Evolutionary conservation across 805 yeast genomes (phyloP).

Genomic region (Kazachstania psychrophila): DNA sequence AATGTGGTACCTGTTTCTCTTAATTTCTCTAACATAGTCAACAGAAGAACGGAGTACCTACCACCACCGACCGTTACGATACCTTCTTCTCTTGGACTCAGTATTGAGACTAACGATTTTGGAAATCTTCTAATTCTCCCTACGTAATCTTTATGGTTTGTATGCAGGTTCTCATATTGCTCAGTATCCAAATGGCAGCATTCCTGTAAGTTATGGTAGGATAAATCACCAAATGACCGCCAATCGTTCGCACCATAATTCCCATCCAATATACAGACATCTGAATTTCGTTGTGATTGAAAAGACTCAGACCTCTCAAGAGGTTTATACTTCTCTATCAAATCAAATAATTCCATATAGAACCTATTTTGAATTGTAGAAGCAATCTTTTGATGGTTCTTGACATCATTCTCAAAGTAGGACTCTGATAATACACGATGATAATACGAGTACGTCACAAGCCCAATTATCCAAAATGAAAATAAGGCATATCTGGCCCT

Average conservation of each 20-base stretch:
- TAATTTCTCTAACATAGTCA: constrained; percentile 44
- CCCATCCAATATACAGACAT: constrained; percentile 12
- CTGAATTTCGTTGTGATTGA: constrained; percentile 1
- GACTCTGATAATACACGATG: too few species aligned
- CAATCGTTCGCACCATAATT: constrained; percentile 16
- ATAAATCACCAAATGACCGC: constrained; percentile 12
- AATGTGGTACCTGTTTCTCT: constrained; percentile 56
- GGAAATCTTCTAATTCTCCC: too few species aligned
- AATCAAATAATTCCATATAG: constrained; percentile 2
- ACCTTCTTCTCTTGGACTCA: constrained; percentile 34
- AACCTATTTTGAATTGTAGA: background rate
- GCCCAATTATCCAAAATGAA: too few species aligned
- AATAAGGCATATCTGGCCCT: too few species aligned
- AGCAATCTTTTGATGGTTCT: background rate
- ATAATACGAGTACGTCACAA: too few species aligned
- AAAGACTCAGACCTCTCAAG: background rate
- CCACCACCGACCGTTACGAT: constrained; percentile 70
- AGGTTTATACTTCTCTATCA: constrained; percentile 1
- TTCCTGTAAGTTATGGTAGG: constrained; percentile 13
- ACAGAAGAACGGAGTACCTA: constrained; percentile 52
- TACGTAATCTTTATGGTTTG: background rate
- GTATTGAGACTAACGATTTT: background rate
- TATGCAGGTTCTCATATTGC: constrained; percentile 5
- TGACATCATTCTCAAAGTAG: too few species aligned
- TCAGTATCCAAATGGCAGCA: constrained; percentile 19